Conservation (phyloP, 2,329 filamentous ascomycete species). For the Fusarium sp. region DNA sequence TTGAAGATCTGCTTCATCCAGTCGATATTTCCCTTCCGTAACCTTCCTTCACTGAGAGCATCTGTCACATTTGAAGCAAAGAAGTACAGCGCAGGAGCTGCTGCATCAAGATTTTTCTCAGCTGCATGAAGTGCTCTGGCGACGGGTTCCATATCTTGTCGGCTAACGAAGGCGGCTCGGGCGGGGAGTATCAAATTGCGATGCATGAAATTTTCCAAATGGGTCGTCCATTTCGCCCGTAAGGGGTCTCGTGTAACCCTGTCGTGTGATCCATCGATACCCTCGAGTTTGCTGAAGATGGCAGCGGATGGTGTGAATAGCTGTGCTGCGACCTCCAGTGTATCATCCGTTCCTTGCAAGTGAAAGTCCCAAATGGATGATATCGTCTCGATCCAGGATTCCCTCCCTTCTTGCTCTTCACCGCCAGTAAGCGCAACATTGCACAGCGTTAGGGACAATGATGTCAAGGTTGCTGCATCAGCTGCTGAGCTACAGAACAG, state of each 20-base stretch:
- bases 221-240: constrained; percentile 54
- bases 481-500: constrained; percentile 61
- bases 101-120: constrained; percentile 47
- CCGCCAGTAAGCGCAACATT: constrained; percentile 48
- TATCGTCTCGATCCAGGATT: constrained; percentile 59
- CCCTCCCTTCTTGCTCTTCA: constrained; percentile 50
- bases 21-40: constrained; percentile 49
- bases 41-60: constrained; percentile 36
- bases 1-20: constrained; percentile 52
- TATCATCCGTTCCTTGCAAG: constrained; percentile 59
- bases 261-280: constrained; percentile 35
- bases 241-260: constrained; percentile 12
- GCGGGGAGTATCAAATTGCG: constrained; percentile 63
- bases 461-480: constrained; percentile 58
- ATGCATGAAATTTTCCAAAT: constrained; percentile 60
- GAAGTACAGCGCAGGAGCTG: constrained; percentile 57
- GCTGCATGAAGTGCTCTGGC: constrained; percentile 53
- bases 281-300: constrained; percentile 54
- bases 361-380: constrained; percentile 63
- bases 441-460: constrained; percentile 58
- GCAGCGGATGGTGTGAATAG: constrained; percentile 52
- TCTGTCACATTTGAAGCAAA: constrained; percentile 48
- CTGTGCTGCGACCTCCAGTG: constrained; percentile 57
- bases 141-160: constrained; percentile 53
- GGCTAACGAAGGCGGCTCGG: constrained; percentile 57